A percentile compares a stretch with the other conserved stretches of the same genome.
phyloP scores from a whole-genome alignment of 2,329 filamentous ascomycete species.

The Chalaropsis ovoidea region DNA sequence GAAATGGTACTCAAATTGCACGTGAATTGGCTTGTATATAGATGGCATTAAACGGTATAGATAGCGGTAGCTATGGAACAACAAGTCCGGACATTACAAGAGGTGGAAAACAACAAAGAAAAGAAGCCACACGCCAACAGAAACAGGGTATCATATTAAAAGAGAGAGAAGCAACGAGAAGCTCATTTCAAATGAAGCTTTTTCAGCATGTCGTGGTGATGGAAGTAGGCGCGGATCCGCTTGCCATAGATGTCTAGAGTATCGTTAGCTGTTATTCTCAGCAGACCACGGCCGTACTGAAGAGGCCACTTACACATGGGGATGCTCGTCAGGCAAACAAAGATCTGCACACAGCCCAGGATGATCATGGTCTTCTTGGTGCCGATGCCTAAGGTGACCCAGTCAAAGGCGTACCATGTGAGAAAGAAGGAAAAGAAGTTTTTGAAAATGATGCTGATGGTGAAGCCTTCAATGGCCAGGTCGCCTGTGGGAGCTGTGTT shows the following conservation, averaged over 20 bases:
- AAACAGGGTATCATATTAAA: constrained; percentile 6
- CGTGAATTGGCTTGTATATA: not conserved
- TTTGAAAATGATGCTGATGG: constrained; percentile 84
- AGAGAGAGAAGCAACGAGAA: constrained; percentile 14
- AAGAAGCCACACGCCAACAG: not conserved
- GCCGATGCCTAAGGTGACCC: constrained; percentile 56
- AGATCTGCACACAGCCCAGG: constrained; percentile 67
- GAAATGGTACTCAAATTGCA: not conserved
- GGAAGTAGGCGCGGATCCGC: constrained; percentile 61
- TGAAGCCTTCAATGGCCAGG: constrained; percentile 78
- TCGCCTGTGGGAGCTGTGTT: constrained; percentile 44
- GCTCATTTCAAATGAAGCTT: constrained; percentile 19
- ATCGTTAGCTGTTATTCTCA: constrained; percentile 22
- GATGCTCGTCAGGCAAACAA: constrained; percentile 62
- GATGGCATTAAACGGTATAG: not conserved
- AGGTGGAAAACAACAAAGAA: not conserved
- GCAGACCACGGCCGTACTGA: constrained; percentile 4
- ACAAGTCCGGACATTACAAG: not conserved
- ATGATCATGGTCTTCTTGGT: constrained; percentile 54
- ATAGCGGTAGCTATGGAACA: not conserved
- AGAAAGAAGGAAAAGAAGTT: constrained; percentile 84
- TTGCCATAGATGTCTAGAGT: constrained; percentile 65
- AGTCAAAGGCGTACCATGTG: constrained; percentile 75
- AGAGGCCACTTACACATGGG: constrained; percentile 63
- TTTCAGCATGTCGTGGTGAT: constrained; percentile 59